Evolutionary conservation across 2,329 filamentous ascomycete genomes (phyloP).

Genomic region (Dryadomyces quercus-mongolicae): DNA sequence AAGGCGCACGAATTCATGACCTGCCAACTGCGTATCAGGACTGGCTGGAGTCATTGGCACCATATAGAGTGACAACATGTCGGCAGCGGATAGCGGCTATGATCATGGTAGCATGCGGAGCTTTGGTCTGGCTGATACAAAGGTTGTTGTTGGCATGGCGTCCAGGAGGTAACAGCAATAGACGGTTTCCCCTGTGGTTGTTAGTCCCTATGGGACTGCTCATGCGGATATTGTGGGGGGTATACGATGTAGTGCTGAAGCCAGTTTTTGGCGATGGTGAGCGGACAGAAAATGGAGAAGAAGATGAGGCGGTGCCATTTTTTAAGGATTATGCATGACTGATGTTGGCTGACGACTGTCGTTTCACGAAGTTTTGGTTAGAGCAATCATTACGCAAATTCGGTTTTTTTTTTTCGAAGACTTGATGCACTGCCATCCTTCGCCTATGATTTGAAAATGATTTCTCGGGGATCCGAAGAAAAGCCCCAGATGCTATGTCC

Average conservation of each 20-base stretch:
- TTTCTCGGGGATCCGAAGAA: too few relatives aligned
- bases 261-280: constrained; percentile 78
- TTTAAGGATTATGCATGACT: background rate
- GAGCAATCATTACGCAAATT: too few relatives aligned
- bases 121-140: constrained; percentile 39
- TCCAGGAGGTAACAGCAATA: constrained; percentile 23
- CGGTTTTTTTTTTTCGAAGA: too few relatives aligned
- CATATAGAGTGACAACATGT: constrained; percentile 57
- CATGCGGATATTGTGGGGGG: constrained; percentile 35
- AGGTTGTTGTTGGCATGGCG: constrained; percentile 18
- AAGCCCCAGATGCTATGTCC: background rate
- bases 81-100: constrained; percentile 54
- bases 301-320: background rate
- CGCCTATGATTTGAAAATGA: too few relatives aligned
- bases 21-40: constrained; percentile 66
- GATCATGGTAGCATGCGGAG: constrained; percentile 50
- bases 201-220: constrained; percentile 34
- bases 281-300: constrained; percentile 32
- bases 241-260: constrained; percentile 36
- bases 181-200: constrained; percentile 52
- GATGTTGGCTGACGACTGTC: background rate
- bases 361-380: background rate
- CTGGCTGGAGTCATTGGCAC: constrained; percentile 56
- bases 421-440: too few relatives aligned
- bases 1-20: constrained; percentile 68